Percentiles rank a stretch among this genome's conserved stretches.
These are phyloP conservation scores for Pichia sp. DNA, from an alignment of 1,139 yeast genomes.

Conservation along the genomic window DNA sequence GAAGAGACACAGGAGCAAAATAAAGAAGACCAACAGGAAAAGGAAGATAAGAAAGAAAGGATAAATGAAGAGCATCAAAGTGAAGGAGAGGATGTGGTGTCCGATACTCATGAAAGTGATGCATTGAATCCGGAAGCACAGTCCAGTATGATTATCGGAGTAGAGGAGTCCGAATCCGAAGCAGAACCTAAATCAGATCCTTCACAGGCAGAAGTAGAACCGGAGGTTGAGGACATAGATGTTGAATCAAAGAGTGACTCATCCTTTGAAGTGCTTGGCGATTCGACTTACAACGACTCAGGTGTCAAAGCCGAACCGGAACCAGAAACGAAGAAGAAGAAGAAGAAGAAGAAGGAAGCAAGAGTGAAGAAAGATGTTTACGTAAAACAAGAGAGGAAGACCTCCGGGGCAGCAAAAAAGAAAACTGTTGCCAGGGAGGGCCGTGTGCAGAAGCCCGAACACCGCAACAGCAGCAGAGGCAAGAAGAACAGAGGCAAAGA, in stretches of 20 bases:
- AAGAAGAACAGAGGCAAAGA: background rate
- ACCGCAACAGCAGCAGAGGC: background rate
- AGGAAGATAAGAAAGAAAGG: background rate
- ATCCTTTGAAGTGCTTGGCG: background rate
- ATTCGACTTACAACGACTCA: background rate
- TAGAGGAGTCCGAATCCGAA: background rate
- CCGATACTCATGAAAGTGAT: background rate
- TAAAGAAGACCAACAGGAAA: constrained; percentile 3
- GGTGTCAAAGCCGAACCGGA: background rate
- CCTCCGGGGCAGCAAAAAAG: background rate
- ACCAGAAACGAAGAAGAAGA: too few relatives aligned
- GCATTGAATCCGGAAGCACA: constrained; percentile 1
- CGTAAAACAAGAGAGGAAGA: background rate
- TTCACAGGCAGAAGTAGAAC: background rate
- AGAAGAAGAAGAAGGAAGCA: too few relatives aligned
- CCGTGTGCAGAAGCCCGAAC: background rate
- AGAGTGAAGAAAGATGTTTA: background rate
- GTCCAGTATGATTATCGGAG: constrained; percentile 2
- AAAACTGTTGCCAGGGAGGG: background rate
- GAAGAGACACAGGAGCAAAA: constrained; percentile 2
- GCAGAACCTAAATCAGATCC: too few relatives aligned
- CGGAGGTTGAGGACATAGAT: background rate
- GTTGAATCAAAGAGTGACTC: background rate
- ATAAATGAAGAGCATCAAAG: background rate
- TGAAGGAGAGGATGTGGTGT: background rate